Percentiles rank a stretch among this genome's conserved stretches.
Conservation (phyloP, 257 asterid genomes). For the Phtheirospermum japonicum region DNA sequence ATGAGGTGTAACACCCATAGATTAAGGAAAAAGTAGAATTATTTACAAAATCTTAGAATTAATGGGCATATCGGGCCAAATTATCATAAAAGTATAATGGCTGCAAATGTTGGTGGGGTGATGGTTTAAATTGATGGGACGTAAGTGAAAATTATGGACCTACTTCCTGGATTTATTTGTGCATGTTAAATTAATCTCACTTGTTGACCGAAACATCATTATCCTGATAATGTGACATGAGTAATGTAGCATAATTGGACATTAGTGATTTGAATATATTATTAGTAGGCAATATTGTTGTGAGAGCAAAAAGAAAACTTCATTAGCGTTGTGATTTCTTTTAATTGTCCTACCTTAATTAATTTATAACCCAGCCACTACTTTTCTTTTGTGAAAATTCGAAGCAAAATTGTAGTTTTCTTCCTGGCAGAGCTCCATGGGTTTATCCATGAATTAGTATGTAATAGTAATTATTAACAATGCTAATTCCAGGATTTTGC, state of each 20-base stretch:
- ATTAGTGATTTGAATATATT: neutral
- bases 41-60: constrained; percentile 19
- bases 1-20: constrained; percentile 36
- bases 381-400: too few species aligned
- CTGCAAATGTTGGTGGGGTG: constrained; percentile 44
- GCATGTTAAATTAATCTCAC: constrained; percentile 10
- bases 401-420: neutral
- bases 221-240: constrained; percentile 28
- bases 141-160: constrained; percentile 41
- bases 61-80: constrained; percentile 35
- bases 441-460: too few species aligned
- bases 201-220: constrained; percentile 22
- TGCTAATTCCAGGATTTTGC: too few species aligned
- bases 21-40: constrained; percentile 30
- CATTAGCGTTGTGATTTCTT: too few species aligned
- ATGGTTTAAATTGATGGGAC: constrained; percentile 42
- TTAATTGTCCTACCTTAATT: neutral
- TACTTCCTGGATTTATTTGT: constrained; percentile 22
- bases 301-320: neutral
- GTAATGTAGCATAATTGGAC: constrained; percentile 24
- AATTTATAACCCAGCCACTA: neutral
- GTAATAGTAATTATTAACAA: too few species aligned
- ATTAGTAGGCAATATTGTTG: neutral
- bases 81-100: constrained; percentile 13
- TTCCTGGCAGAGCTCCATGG: too few species aligned